These are phyloP conservation scores for Pichia paraexigua DNA, from an alignment of 805 yeast genomes.

Conservation along the genomic window DNA sequence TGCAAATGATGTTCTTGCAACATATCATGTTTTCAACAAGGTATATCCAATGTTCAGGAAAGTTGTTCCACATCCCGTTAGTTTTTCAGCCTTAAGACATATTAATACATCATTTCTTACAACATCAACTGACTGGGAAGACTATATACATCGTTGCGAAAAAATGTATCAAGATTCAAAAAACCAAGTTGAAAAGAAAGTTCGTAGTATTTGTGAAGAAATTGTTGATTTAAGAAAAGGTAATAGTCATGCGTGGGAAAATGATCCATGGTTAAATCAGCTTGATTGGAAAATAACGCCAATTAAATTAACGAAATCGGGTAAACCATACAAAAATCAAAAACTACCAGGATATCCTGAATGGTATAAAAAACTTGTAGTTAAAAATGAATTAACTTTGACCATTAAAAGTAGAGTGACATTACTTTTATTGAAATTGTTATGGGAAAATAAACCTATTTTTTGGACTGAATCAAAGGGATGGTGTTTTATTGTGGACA, in stretches of 20 bases:
- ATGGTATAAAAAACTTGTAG: slow-evolving; percentile 70
- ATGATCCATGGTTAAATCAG: slow-evolving; percentile 88
- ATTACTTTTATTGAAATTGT: slow-evolving; percentile 64
- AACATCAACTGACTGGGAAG: slow-evolving; percentile 63
- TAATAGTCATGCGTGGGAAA: slow-evolving; percentile 31
- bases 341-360: slow-evolving; percentile 86
- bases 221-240: slow-evolving; percentile 35
- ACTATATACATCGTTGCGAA: slow-evolving; percentile 67
- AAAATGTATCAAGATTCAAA: slow-evolving; percentile 51
- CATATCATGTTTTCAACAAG: slow-evolving; percentile 59
- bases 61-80: slow-evolving; percentile 87
- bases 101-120: slow-evolving; percentile 74
- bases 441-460: slow-evolving; percentile 82
- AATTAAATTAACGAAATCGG: slow-evolving; percentile 54
- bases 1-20: slow-evolving; percentile 73
- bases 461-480: slow-evolving; percentile 75
- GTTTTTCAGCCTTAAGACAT: slow-evolving; percentile 76
- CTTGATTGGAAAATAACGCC: slow-evolving; percentile 77
- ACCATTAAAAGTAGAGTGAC: slow-evolving; percentile 69
- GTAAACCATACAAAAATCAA: slow-evolving; percentile 62
- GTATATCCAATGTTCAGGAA: slow-evolving; percentile 61
- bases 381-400: slow-evolving; percentile 38
- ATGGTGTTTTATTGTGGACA: slow-evolving; percentile 76
- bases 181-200: slow-evolving; percentile 45
- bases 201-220: slow-evolving; percentile 53